phyloP scores from a whole-genome alignment of 768 basidiomycete species.

The Ephemerocybe angulata region DNA sequence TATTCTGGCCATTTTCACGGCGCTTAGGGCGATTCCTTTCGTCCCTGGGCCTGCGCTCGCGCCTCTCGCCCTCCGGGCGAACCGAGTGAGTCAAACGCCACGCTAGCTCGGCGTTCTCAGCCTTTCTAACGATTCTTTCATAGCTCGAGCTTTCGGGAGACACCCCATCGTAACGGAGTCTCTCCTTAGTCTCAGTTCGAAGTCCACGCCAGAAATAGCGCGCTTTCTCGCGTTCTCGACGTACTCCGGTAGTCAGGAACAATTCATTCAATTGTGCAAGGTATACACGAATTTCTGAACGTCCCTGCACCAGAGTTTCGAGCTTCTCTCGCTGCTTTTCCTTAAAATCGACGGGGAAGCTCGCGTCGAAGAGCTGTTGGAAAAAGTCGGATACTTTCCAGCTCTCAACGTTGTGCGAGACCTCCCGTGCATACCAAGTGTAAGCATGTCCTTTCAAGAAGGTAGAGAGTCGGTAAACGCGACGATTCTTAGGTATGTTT shows the following conservation, averaged over 20 bases:
- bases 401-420: slow-evolving; percentile 15
- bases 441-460: slow-evolving; percentile 28
- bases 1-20: not conserved
- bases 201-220: slow-evolving; percentile 35
- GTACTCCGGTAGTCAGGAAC: slow-evolving; percentile 29
- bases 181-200: slow-evolving; percentile 18
- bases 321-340: slow-evolving; percentile 26
- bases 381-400: slow-evolving; percentile 27
- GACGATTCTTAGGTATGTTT: slow-evolving; percentile 3
- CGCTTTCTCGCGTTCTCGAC: slow-evolving; percentile 25
- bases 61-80: not conserved
- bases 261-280: slow-evolving; percentile 33
- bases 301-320: slow-evolving; percentile 19
- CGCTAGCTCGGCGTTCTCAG: slow-evolving; percentile 29
- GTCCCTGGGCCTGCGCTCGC: not conserved
- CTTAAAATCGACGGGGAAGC: slow-evolving; percentile 29
- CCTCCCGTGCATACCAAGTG: slow-evolving; percentile 26
- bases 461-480: slow-evolving; percentile 19
- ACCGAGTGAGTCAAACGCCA: not conserved
- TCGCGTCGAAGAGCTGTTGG: slow-evolving; percentile 28
- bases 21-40: not conserved
- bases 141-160: slow-evolving; percentile 26
- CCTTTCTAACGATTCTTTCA: slow-evolving; percentile 23
- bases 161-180: slow-evolving; percentile 26
- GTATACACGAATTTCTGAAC: slow-evolving; percentile 28